These are phyloP conservation scores for Neofusicoccum umdonicola DNA, from an alignment of 2,329 filamentous ascomycete species.

Conservation along the genomic window DNA sequence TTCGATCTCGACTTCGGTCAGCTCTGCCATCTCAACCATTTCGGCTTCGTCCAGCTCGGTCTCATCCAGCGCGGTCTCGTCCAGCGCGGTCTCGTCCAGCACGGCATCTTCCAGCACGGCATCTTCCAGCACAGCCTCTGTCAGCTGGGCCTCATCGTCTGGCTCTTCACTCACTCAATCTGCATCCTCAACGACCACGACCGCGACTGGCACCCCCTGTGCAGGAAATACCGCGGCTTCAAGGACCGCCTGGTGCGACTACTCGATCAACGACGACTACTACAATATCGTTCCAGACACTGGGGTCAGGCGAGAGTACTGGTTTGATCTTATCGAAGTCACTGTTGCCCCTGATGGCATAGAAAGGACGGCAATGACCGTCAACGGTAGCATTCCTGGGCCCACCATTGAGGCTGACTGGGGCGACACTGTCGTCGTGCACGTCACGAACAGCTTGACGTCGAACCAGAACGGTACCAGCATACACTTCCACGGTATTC, in stretches of 20 bases:
- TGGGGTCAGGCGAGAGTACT: slow-evolving; percentile 55
- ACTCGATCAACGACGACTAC: slow-evolving; percentile 53
- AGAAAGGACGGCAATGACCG: slow-evolving; percentile 29
- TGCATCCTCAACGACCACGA: not conserved
- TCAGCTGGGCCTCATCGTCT: not conserved
- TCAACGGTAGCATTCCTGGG: slow-evolving; percentile 13
- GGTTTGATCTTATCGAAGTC: slow-evolving; percentile 53
- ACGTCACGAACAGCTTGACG: slow-evolving; percentile 52
- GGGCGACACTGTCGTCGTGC: slow-evolving; percentile 44
- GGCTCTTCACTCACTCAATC: not conserved
- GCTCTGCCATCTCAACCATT: not conserved
- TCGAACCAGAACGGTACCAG: slow-evolving; percentile 54
- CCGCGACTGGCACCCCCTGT: not conserved
- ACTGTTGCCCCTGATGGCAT: slow-evolving; percentile 58
- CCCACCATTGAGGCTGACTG: slow-evolving; percentile 32
- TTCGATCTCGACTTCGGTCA: not conserved
- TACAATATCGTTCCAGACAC: slow-evolving; percentile 51
- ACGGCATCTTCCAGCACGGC: not conserved
- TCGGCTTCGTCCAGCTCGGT: not conserved
- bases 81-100: not conserved
- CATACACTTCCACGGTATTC: slow-evolving; percentile 63
- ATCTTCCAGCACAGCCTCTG: not conserved
- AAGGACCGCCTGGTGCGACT: slow-evolving; percentile 45
- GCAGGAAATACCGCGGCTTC: slow-evolving; percentile 9
- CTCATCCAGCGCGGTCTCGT: not conserved